Percentiles rank a stretch among this genome's conserved stretches.
phyloP scores from a whole-genome alignment of 805 yeast genomes.

The Brettanomyces bruxellensis region DNA sequence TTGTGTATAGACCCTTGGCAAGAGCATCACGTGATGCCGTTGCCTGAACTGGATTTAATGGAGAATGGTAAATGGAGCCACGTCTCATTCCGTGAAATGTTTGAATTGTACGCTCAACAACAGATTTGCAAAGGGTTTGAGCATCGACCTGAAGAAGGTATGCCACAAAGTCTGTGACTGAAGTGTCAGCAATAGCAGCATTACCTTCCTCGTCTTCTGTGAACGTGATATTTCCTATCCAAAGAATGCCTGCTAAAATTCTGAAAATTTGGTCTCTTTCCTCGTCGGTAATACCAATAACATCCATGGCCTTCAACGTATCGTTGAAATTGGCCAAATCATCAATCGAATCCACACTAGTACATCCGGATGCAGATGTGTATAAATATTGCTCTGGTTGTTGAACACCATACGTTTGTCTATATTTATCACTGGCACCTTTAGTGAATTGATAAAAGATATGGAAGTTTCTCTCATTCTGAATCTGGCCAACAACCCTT shows the following conservation, averaged over 20 bases:
- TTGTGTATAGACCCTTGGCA: conserved; percentile 89
- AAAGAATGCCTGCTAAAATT: conserved; percentile 72
- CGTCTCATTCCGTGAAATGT: conserved; percentile 84
- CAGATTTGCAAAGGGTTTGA: conserved; percentile 51
- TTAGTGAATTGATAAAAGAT: conserved; percentile 94
- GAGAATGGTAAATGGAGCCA: conserved; percentile 92
- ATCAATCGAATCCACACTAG: conserved; percentile 77
- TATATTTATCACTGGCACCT: conserved; percentile 76
- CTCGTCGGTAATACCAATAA: conserved; percentile 70
- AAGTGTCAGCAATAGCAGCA: conserved; percentile 70
- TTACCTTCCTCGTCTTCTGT: conserved; percentile 82
- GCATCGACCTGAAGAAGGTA: conserved; percentile 78
- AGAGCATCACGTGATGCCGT: conserved; percentile 91
- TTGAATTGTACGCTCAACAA: conserved; percentile 78
- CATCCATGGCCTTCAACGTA: conserved; percentile 76
- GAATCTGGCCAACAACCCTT: conserved; percentile 92
- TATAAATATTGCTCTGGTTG: conserved; percentile 88
- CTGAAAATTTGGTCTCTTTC: conserved; percentile 92
- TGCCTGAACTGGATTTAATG: conserved; percentile 86
- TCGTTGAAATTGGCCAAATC: conserved; percentile 73
- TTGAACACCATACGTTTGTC: conserved; percentile 83
- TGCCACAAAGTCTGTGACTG: conserved; percentile 93
- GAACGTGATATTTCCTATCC: conserved; percentile 92
- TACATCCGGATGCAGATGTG: conserved; percentile 81
- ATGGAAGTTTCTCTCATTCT: conserved; percentile 91